Conservation (phyloP, 1,284 basidiomycete genomes). For the Ceratobasidium sp. region DNA sequence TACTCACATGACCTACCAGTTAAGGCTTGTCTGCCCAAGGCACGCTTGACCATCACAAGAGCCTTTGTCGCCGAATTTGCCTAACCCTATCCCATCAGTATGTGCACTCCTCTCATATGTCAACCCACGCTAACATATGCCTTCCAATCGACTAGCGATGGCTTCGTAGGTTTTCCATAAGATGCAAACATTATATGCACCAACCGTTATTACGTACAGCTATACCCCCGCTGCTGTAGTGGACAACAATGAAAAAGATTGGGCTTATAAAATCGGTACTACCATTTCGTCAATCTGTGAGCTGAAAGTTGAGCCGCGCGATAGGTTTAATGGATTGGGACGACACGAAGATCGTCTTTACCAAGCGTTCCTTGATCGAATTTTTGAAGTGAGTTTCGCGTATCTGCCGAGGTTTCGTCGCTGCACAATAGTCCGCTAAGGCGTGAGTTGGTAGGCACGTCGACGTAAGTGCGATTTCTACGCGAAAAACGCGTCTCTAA, state of each 20-base stretch:
- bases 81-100: slow-evolving; percentile 5
- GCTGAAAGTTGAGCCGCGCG: neutral
- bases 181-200: slow-evolving; percentile 1
- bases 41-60: slow-evolving; percentile 19
- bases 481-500: slow-evolving; percentile 15
- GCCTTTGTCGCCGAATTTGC: slow-evolving; percentile 11
- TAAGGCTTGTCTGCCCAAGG: slow-evolving; percentile 9
- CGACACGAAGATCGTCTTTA: slow-evolving; percentile 49
- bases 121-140: neutral
- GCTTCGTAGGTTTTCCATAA: slow-evolving; percentile 5
- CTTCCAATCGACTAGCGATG: slow-evolving; percentile 12
- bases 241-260: slow-evolving; percentile 46
- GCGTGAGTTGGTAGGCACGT: slow-evolving; percentile 37
- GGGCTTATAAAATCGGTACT: slow-evolving; percentile 46
- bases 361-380: slow-evolving; percentile 47
- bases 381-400: slow-evolving; percentile 48
- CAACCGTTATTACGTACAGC: slow-evolving; percentile 20
- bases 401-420: slow-evolving; percentile 1
- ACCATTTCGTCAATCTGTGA: neutral
- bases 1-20: slow-evolving; percentile 18
- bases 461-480: slow-evolving; percentile 20
- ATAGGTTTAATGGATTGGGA: slow-evolving; percentile 48
- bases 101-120: neutral
- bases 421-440: slow-evolving; percentile 43
- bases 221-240: slow-evolving; percentile 43